Conservation (phyloP, 805 yeast genomes). For the Saturnispora serradocipensis region DNA sequence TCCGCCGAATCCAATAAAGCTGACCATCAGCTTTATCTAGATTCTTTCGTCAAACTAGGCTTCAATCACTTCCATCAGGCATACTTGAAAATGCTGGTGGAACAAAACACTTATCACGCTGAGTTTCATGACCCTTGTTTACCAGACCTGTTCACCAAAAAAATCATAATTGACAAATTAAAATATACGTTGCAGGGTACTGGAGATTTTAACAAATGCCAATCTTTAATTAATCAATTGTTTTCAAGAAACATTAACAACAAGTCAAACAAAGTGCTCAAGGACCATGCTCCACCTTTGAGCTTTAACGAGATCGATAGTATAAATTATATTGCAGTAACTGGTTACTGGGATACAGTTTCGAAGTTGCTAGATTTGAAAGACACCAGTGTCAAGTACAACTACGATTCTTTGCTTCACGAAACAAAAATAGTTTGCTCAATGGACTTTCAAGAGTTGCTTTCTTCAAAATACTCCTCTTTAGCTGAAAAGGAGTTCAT, state of each 20-base stretch:
- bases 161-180: conserved; percentile 9
- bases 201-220: conserved; percentile 43
- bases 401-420: conserved; percentile 34
- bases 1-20: conserved; percentile 6
- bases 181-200: conserved; percentile 35
- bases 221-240: conserved; percentile 38
- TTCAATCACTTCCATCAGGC: conserved; percentile 44
- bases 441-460: conserved; percentile 24
- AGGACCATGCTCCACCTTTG: conserved; percentile 31
- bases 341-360: conserved; percentile 60
- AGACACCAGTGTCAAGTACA: conserved; percentile 26
- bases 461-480: conserved; percentile 1
- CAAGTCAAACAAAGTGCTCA: not conserved
- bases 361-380: conserved; percentile 31
- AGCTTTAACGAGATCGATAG: conserved; percentile 40
- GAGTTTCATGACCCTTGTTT: conserved; percentile 45
- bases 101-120: conserved; percentile 5
- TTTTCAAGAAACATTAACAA: conserved; percentile 20
- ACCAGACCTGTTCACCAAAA: conserved; percentile 34
- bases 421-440: conserved; percentile 42
- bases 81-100: conserved; percentile 32
- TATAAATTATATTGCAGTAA: conserved; percentile 44
- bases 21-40: conserved; percentile 37
- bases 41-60: conserved; percentile 54
- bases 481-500: conserved; percentile 21